Conservation (phyloP, 148 eudicot species). For the Rhododendron griersonianum region DNA sequence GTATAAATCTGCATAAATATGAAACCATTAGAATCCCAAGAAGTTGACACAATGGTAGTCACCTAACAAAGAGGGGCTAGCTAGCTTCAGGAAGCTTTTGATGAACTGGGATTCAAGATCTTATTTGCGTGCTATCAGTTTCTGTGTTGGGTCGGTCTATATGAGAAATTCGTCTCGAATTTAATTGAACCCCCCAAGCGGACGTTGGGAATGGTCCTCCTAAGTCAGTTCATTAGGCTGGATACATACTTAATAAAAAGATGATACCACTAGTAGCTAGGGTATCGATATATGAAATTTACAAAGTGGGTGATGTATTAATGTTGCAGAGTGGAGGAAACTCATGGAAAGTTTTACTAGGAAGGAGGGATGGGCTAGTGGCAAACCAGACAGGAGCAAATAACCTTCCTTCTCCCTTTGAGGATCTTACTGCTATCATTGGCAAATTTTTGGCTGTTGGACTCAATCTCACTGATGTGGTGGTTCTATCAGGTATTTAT, state of each 20-base stretch:
- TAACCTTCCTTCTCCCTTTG: constrained; percentile 53
- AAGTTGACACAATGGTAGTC: no score
- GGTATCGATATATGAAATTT: neutral
- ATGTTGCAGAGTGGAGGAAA: constrained; percentile 72
- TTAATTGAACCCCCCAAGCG: no score
- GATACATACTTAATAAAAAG: neutral
- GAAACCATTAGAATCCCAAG: no score
- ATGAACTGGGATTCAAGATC: neutral
- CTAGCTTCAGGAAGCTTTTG: neutral
- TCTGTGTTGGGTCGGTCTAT: neutral
- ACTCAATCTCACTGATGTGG: constrained; percentile 62
- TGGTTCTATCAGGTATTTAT: constrained; percentile 59
- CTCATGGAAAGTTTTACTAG: constrained; percentile 53
- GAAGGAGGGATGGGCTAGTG: constrained; percentile 77
- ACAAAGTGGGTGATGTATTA: neutral
- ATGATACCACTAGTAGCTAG: neutral
- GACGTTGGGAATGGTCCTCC: neutral
- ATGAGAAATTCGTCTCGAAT: neutral
- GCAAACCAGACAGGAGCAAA: constrained; percentile 73
- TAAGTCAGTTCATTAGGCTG: neutral
- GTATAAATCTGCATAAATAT: no score
- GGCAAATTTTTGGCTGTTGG: constrained; percentile 52
- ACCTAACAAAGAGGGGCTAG: neutral
- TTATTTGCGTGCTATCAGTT: neutral
- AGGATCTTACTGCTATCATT: constrained; percentile 32